phyloP scores from a whole-genome alignment of 257 asterid species.

The Solanum pinnatisectum region DNA sequence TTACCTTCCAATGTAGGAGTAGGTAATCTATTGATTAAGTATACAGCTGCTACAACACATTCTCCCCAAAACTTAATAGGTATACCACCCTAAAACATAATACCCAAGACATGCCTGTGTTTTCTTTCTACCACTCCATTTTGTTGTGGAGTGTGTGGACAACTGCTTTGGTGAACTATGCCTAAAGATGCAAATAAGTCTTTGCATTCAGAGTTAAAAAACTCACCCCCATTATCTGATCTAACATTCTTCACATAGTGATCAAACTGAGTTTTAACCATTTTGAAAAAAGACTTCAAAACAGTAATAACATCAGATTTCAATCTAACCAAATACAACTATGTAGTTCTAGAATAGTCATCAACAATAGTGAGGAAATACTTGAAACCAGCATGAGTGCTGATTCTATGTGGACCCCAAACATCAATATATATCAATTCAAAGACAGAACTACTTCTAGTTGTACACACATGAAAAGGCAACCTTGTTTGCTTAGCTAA shows the following conservation, averaged over 20 bases:
- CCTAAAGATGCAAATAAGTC: not conserved
- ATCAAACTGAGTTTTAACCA: not conserved
- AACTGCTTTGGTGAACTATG: not conserved
- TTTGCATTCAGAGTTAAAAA: not conserved
- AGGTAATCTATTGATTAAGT: not conserved
- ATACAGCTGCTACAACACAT: not conserved
- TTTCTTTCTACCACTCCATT: not conserved
- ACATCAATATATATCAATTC: not conserved
- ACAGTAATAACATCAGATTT: not conserved
- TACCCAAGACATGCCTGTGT: not conserved
- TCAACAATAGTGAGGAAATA: not conserved
- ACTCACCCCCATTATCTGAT: not conserved
- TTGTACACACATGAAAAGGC: rapidly evolving
- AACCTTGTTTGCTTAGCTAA: too few species aligned
- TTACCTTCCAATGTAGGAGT: not conserved
- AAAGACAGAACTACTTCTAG: not conserved
- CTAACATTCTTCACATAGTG: not conserved
- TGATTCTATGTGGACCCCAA: too few species aligned
- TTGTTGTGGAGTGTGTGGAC: not conserved
- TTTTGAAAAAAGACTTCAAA: not conserved
- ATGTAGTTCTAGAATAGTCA: not conserved
- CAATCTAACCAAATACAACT: not conserved
- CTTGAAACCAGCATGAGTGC: not conserved
- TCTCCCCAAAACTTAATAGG: not conserved
- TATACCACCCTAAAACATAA: not conserved